These are phyloP conservation scores for Exophiala aquamarina DNA, from an alignment of 2,329 filamentous ascomycete species.

Conservation along the genomic window DNA sequence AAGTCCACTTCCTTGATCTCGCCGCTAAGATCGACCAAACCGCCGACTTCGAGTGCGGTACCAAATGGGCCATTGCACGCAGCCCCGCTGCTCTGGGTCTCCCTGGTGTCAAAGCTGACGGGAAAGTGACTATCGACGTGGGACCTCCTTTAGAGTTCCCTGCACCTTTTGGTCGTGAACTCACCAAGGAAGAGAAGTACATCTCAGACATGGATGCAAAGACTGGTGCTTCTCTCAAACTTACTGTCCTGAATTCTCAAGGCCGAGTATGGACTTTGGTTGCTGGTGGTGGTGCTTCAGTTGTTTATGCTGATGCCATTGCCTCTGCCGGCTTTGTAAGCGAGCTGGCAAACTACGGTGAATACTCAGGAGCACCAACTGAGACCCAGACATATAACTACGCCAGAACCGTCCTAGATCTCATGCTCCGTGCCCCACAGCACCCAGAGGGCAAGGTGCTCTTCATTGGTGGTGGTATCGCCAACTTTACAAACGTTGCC, in stretches of 20 bases:
- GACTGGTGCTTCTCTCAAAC: slow-evolving; percentile 97
- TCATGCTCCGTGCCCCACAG: slow-evolving; percentile 89
- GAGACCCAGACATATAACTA: slow-evolving; percentile 99
- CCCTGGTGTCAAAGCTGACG: slow-evolving; percentile 62
- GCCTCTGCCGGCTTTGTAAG: slow-evolving; percentile 92
- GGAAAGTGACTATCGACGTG: slow-evolving; percentile 89
- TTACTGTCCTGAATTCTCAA: slow-evolving; percentile 88
- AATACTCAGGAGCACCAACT: slow-evolving; percentile 98
- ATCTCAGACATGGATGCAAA: slow-evolving; percentile 98
- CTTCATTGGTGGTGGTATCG: slow-evolving; percentile 99
- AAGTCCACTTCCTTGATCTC: slow-evolving; percentile 96
- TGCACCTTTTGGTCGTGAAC: slow-evolving; percentile 95
- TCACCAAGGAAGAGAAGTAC: slow-evolving; percentile 98
- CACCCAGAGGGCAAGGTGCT: slow-evolving; percentile 93
- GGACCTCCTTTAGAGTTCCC: slow-evolving; percentile 99
- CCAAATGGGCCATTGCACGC: slow-evolving; percentile 97
- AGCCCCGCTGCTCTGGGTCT: slow-evolving; percentile 86
- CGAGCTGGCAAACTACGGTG: slow-evolving; percentile 98
- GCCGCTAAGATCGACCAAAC: slow-evolving; percentile 99
- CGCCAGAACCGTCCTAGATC: slow-evolving; percentile 91
- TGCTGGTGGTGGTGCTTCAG: slow-evolving; percentile 97
- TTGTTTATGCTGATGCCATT: slow-evolving; percentile 98
- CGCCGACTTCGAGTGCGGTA: slow-evolving; percentile 98
- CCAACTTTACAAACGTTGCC: slow-evolving; percentile 99
- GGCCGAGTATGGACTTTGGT: slow-evolving; percentile 98